These are phyloP conservation scores for Bromus sterilis DNA, from an alignment of 176 grass and related monocot genomes.

Conservation along the genomic window DNA sequence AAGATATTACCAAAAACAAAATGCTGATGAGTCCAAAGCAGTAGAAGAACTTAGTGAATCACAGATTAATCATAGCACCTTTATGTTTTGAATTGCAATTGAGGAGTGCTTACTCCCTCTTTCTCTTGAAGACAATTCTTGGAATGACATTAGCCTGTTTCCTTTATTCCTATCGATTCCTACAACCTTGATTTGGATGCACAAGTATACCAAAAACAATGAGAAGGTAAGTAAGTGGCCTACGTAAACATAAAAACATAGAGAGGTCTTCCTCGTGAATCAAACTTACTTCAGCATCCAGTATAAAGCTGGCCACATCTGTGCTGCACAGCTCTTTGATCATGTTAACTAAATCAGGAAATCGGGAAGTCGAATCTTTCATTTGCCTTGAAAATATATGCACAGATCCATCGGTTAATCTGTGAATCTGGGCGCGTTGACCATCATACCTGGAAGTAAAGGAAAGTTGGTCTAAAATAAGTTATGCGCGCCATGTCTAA, in stretches of 20 bases:
- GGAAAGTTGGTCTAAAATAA: not conserved
- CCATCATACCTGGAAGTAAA: conserved; percentile 80
- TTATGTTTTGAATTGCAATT: conserved; percentile 71
- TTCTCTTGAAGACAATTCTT: conserved; percentile 93
- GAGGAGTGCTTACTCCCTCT: conserved; percentile 76
- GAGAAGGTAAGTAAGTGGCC: conserved; percentile 13
- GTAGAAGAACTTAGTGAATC: not conserved
- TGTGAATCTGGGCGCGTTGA: conserved; percentile 96
- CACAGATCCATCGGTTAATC: conserved; percentile 66
- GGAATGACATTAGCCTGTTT: conserved; percentile 83
- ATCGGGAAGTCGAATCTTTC: conserved; percentile 92
- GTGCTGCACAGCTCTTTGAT: conserved; percentile 68
- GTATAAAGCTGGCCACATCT: conserved; percentile 64
- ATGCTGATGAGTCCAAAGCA: conserved; percentile 5
- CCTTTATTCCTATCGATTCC: conserved; percentile 80
- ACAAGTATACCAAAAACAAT: conserved; percentile 13
- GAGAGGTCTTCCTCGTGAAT: not conserved
- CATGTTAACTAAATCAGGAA: conserved; percentile 76
- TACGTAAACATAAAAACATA: not conserved
- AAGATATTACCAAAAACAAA: conserved; percentile 2
- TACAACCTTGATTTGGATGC: conserved; percentile 56
- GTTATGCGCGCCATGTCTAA: not conserved
- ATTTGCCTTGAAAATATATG: conserved; percentile 94
- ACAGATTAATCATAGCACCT: conserved; percentile 31
- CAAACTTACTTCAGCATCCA: conserved; percentile 76